A percentile compares a stretch with the other conserved stretches of the same genome.
Conservation (phyloP, 306 rosid genomes). For the Glycyrrhiza uralensis region DNA sequence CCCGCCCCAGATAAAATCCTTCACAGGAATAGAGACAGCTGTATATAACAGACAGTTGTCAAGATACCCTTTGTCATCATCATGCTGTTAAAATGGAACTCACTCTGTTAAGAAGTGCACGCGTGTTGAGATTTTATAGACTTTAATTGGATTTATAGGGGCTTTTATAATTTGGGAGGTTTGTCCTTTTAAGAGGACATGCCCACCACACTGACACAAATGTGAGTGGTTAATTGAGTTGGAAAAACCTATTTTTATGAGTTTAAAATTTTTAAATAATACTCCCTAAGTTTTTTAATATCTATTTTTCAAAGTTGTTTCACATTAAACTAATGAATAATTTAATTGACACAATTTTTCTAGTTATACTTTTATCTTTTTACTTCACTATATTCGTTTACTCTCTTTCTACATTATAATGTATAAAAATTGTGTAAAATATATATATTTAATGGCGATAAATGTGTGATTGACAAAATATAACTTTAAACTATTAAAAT, state of each 20-base stretch:
- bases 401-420: too few species aligned
- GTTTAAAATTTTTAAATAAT: too few species aligned
- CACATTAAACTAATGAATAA: too few species aligned
- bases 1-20: conserved; percentile 12
- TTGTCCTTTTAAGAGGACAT: conserved; percentile 15
- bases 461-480: too few species aligned
- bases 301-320: too few species aligned
- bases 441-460: too few species aligned
- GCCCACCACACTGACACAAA: conserved; percentile 11
- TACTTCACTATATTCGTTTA: too few species aligned
- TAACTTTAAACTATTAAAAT: too few species aligned
- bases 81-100: conserved; percentile 1
- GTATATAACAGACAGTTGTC: conserved; percentile 27
- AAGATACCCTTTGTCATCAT: conserved; percentile 20
- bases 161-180: conserved; percentile 21
- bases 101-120: conserved; percentile 26
- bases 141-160: neutral
- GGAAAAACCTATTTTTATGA: neutral
- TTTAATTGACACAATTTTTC: too few species aligned
- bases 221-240: conserved; percentile 9
- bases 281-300: too few species aligned
- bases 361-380: too few species aligned
- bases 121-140: conserved; percentile 15
- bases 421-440: too few species aligned
- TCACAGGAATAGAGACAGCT: neutral